Conservation (phyloP, 2,329 filamentous ascomycete genomes). For the Aphanoascus verrucosus region DNA sequence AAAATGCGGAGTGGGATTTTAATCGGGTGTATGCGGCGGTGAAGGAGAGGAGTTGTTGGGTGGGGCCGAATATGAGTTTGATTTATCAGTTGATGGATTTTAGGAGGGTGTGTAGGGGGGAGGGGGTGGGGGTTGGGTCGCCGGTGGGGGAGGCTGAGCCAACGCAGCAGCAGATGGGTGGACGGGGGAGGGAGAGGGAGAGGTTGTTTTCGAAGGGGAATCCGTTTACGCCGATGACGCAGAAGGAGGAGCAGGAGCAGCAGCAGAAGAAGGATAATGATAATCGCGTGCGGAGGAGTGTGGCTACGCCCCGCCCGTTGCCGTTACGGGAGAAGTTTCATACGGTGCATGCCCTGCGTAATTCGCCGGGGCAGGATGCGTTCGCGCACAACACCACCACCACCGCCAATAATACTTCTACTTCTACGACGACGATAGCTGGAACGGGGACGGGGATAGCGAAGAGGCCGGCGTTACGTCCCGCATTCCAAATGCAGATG, state of each 20-base stretch:
- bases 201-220: neutral
- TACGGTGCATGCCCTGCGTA: constrained; percentile 13
- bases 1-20: constrained; percentile 51
- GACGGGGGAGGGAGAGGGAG: too few species aligned
- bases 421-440: too few species aligned
- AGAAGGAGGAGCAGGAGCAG: too few species aligned
- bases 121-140: too few species aligned
- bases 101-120: constrained; percentile 29
- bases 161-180: neutral
- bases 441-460: too few species aligned
- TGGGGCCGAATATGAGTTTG: constrained; percentile 58
- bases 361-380: constrained; percentile 12
- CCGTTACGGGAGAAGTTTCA: constrained; percentile 32
- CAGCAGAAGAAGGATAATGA: too few species aligned
- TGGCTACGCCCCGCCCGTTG: constrained; percentile 30
- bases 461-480: too few species aligned
- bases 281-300: constrained; percentile 24
- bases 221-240: too few species aligned
- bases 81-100: constrained; percentile 60
- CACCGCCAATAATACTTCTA: too few species aligned
- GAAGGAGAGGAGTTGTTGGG: constrained; percentile 55
- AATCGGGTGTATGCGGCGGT: constrained; percentile 55
- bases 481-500: constrained; percentile 21
- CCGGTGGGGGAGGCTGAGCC: neutral
- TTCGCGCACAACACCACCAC: constrained; percentile 1